Evolutionary conservation across 768 basidiomycete genomes (phyloP), one percentile per base, ranked within the genome.

Genomic region (Plicaturopsis crispa): DNA sequence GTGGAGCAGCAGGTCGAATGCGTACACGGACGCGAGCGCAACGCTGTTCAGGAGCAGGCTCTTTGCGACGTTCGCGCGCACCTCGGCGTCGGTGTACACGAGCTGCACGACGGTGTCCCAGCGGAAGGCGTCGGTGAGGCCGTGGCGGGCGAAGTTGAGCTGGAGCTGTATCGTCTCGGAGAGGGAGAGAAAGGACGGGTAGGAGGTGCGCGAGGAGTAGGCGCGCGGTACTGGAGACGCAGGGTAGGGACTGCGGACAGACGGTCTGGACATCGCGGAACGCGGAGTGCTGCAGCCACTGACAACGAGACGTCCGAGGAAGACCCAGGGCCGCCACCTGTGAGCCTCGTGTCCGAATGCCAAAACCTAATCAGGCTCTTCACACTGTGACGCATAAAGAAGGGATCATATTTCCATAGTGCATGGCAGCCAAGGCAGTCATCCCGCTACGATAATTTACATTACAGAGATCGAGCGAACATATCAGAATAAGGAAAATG

Each of bases 21-120:
- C 64, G 53, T 80, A 87, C 41, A 89, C 78, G 10, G 82, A 86
- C 11, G 71, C 55, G 43, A 91, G 57, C 2, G 84, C 85, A 14
- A 88, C 62, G 6, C 65, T 58, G 52, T 91, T 90, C 35, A 90
- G 70, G 6, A 85, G 60, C 13, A 84, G 54, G 2, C 83, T 86
- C 62, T 89, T 90, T 61, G 76, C 69, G 24, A 87, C 56, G 54
- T 86, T 81, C 39, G 70, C 65, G 12, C 84, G 80, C 40, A 90
- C 75, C 57, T 88, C 84, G 5, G 75, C 55, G 57, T 91, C 87
- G 47, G 84, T 89, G 52, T 33, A 38, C 28, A 81, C 65, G 2
- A 77, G 72, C 34, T 66, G 58, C 24, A 78, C 39, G 36, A 87
- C 79, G 18, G 73, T 53, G 55, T 78, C 73, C 81, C 83, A 85